Base-by-base conservation (phyloP, 345 rosid genomes). In the Eucalyptus curtisii region DNA sequence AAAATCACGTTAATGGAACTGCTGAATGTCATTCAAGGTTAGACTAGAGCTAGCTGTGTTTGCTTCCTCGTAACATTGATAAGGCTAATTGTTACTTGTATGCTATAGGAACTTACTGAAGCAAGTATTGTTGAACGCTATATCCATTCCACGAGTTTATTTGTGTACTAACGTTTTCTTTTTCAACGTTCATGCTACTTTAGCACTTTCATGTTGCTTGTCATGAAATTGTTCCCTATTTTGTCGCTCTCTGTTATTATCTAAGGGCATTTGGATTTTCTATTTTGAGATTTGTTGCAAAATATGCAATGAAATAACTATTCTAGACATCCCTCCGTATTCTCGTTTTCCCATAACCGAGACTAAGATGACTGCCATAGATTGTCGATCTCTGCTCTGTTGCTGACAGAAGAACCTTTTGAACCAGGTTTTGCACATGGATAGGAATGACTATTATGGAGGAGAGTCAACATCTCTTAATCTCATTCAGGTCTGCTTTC, bases 381-480 rank as follows among this genome's bases (percentile, higher is more conserved):
- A 64, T 76, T 76, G 30, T 71, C 5, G 5, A 13, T 37, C 25
- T 31, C 89, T 87, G n/a, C 68, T 61, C 30, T 53, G 53, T n/a
- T 84, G n/a, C 87, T 76, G 84, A 76, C 84, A 76, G 84, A 76
- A 37, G 27, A 40, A 40, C 84, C 84, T 76, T 40, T 86, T 81
- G 85, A 79, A 30, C 71, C 92, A 97, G 99, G 99, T 97, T 50
- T 95, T 98, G 94, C 99, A 98, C 92, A 98, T 98, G 99, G 99
- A 98, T 91, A 95, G 98, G 90, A 97, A 97, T 92, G 99, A 96
- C 90, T 98, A 98, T 89, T 97, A 96, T 71, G 99, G 99, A 89
- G 99, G 99, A 88, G 99, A 98, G 92, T 95, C 99, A 87, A 93
- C 99, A n/a, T 98, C 99, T 2, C 99, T 98, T 66, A 98, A 97